Evolutionary conservation across 2,329 filamentous ascomycete genomes (phyloP), one percentile per base, ranked within the genome.

Genomic region (Lachnellula cervina): DNA sequence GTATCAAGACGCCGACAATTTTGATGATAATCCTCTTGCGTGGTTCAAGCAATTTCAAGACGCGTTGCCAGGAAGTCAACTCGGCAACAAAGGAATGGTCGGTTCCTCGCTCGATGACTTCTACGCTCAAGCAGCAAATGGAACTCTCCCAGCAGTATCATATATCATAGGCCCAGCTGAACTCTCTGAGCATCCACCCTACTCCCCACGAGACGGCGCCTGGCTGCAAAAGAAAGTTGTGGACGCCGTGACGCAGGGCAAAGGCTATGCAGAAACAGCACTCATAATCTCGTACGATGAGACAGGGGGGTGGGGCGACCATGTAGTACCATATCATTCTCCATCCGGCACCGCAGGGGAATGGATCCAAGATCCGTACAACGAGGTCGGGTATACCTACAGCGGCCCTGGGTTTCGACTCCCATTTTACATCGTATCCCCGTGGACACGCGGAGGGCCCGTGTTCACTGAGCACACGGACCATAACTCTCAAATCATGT

Each of bases 161-260:
- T 80, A 77, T 64, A 77, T 81, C 35, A 72, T 79, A 59, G 71
- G 76, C 4, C 78, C 78, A 0, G 68, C 70, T 8, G 74, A 80
- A 57, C 68, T 82, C 4, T 79, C 77, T 0, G 80, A 82, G 64
- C 79, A 82, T 62, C 73, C 78, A 2, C 78, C 79, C 0, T 80
- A 77, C 61, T 71, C 73, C 43, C 79, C 80, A 1, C 74, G 73
- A 56, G 79, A 82, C 55, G 80, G 79, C 14, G 78, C 72, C 4
- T 82, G 79, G 78, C 69, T 82, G 37, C 77, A 81, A 63, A 74
- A 77, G 63, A 70, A 78, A 62, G 70, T 82, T 5, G 75, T 79
- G 16, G 71, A 80, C 53, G 76, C 78, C 3, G 76, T 82, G 4
- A 76, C 73, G 13, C 71, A 70, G 50, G 78, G 78, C 19, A 76